Conservation (phyloP, 148 eudicot genomes). For the Chenopodium suecicum region DNA sequence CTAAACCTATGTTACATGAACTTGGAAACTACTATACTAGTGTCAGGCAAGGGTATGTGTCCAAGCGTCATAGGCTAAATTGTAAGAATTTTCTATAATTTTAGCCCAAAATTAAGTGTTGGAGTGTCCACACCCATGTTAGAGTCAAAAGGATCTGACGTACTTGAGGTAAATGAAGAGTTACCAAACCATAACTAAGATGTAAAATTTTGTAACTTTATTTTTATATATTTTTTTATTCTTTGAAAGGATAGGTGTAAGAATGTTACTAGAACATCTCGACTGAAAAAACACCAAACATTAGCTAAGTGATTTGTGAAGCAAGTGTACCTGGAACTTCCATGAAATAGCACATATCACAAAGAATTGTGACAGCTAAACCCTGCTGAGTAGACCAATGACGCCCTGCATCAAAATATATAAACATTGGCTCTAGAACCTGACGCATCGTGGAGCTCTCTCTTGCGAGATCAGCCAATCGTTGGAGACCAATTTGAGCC, state of each 20-base stretch:
- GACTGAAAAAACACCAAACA: background rate
- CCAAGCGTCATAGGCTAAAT: too few relatives aligned
- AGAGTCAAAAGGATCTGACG: too few relatives aligned
- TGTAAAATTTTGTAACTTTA: too few relatives aligned
- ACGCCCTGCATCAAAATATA: constrained; percentile 60
- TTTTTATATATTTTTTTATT: too few relatives aligned
- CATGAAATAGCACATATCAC: constrained; percentile 74
- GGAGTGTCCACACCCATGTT: too few relatives aligned
- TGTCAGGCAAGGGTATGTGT: too few relatives aligned
- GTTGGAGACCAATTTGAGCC: constrained; percentile 88
- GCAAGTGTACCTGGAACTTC: constrained; percentile 57
- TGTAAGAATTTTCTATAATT: too few relatives aligned
- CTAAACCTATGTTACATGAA: too few relatives aligned
- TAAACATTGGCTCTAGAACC: constrained; percentile 83
- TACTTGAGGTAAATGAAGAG: too few relatives aligned
- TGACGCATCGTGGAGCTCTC: constrained; percentile 86
- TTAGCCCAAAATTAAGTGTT: too few relatives aligned
- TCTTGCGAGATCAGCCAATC: constrained; percentile 85
- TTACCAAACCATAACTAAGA: too few relatives aligned
- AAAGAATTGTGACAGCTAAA: constrained; percentile 64
- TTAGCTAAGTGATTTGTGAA: background rate
- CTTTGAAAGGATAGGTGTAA: background rate
- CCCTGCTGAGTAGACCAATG: constrained; percentile 80
- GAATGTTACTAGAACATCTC: background rate
- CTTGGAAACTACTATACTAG: too few relatives aligned